Evolutionary conservation across 768 basidiomycete genomes (phyloP).

Genomic region (Mycena sanguinolenta): DNA sequence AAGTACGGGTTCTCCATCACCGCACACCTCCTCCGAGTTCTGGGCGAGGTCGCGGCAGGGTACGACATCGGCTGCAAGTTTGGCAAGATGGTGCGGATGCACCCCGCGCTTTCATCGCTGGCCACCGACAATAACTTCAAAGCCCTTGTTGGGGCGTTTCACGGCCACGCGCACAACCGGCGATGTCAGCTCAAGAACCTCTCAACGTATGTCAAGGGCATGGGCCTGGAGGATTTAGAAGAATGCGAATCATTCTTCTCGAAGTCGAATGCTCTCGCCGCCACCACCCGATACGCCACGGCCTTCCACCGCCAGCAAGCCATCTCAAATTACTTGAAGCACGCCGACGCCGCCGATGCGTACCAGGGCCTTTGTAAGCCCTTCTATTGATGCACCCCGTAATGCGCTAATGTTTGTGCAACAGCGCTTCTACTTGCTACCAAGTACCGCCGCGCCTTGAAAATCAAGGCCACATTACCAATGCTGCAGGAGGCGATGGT

Average conservation of each 20-base stretch:
- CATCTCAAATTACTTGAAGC: neutral
- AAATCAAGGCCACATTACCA: neutral
- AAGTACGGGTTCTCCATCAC: neutral
- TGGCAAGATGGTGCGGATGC: neutral
- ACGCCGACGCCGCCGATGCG: neutral
- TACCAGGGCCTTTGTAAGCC: neutral
- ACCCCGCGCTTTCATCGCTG: neutral
- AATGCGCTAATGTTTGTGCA: neutral
- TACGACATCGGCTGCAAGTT: neutral
- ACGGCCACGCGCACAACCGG: neutral
- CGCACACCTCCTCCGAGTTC: neutral
- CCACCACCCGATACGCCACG: neutral
- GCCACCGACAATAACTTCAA: neutral
- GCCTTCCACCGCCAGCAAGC: slow-evolving; percentile 2
- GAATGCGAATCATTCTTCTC: neutral
- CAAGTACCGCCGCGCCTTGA: neutral
- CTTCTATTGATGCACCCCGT: too few species aligned
- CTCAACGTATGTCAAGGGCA: neutral
- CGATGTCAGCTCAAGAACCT: neutral
- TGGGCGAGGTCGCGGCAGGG: neutral
- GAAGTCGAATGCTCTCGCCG: neutral
- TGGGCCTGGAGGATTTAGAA: neutral
- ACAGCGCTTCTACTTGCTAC: neutral
- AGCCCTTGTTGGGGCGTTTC: neutral
- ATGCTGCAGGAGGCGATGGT: neutral